A percentile compares a stretch with the other conserved stretches of the same genome.
These are phyloP conservation scores for Arachis monticola DNA, from an alignment of 331 rosid species.

Conservation along the genomic window DNA sequence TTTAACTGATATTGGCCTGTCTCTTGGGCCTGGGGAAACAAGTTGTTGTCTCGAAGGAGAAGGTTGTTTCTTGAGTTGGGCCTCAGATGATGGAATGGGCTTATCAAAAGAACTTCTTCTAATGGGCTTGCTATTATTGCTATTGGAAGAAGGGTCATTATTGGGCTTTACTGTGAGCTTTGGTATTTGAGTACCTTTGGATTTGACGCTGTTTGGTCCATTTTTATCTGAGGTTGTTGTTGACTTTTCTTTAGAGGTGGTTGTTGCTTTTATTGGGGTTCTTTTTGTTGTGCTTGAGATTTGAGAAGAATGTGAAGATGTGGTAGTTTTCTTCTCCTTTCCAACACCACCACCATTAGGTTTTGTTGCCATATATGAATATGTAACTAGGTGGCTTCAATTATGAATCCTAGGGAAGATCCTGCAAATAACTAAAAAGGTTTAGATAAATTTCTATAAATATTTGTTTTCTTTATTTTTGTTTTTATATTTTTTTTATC, in stretches of 20 bases:
- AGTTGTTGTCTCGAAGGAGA: constrained; percentile 48
- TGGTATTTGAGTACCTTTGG: constrained; percentile 38
- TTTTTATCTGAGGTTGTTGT: constrained; percentile 44
- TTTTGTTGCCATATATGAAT: constrained; percentile 61
- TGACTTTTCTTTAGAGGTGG: constrained; percentile 30
- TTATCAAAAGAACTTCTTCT: constrained; percentile 84
- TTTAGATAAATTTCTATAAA: too few relatives aligned
- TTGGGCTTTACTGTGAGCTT: too few relatives aligned
- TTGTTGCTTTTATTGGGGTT: constrained; percentile 34
- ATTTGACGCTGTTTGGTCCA: constrained; percentile 68
- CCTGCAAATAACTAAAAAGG: constrained; percentile 8
- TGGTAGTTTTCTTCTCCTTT: constrained; percentile 50
- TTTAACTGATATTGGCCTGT: constrained; percentile 29
- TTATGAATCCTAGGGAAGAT: background rate
- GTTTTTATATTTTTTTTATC: too few relatives aligned
- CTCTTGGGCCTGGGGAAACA: constrained; percentile 61
- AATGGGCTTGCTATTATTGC: constrained; percentile 40
- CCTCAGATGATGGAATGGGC: constrained; percentile 58
- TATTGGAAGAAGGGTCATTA: background rate
- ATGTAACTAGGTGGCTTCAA: background rate
- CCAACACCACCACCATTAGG: constrained; percentile 43
- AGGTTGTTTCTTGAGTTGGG: background rate
- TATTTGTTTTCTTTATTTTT: too few relatives aligned
- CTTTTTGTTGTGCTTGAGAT: constrained; percentile 34
- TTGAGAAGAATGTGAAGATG: constrained; percentile 39